A percentile compares a stretch with the other conserved stretches of the same genome.
Evolutionary conservation across 2,329 filamentous ascomycete genomes (phyloP).

Genomic region (Arthrinium puccinioides): DNA sequence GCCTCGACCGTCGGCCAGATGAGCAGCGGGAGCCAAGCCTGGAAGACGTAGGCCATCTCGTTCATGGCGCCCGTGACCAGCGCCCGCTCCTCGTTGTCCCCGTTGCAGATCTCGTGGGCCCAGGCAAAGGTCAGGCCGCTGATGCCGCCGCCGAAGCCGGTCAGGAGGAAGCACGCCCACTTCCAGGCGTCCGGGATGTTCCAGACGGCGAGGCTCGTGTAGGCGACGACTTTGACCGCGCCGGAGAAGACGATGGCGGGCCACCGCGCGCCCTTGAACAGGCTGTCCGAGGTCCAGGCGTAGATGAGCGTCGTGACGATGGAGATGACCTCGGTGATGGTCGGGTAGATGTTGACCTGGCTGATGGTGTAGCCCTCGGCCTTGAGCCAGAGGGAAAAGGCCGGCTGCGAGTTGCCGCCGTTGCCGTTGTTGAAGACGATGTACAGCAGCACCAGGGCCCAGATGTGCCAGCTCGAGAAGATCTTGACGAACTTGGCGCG

Average conservation of each 20-base stretch:
- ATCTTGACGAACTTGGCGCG: constrained; percentile 50
- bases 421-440: constrained; percentile 58
- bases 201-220: constrained; percentile 34
- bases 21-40: constrained; percentile 61
- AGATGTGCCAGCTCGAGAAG: constrained; percentile 59
- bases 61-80: constrained; percentile 62
- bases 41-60: constrained; percentile 61
- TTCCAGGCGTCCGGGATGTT: constrained; percentile 45
- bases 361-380: constrained; percentile 29
- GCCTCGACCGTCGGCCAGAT: constrained; percentile 60
- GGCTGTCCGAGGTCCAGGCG: constrained; percentile 57
- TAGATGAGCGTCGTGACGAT: constrained; percentile 55
- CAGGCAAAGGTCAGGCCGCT: constrained; percentile 39
- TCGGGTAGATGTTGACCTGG: constrained; percentile 43
- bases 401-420: constrained; percentile 39
- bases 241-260: constrained; percentile 54
- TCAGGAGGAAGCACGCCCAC: constrained; percentile 55
- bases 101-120: constrained; percentile 42
- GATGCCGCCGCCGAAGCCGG: constrained; percentile 42
- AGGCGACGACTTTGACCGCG: constrained; percentile 31
- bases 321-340: constrained; percentile 46
- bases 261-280: constrained; percentile 54
- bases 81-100: constrained; percentile 56
- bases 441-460: constrained; percentile 49
- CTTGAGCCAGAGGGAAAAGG: constrained; percentile 46